A percentile compares a stretch with the other conserved stretches of the same genome.
These are phyloP conservation scores for Kodamaea alishanica DNA, from an alignment of 1,139 yeast species.

Conservation along the genomic window DNA sequence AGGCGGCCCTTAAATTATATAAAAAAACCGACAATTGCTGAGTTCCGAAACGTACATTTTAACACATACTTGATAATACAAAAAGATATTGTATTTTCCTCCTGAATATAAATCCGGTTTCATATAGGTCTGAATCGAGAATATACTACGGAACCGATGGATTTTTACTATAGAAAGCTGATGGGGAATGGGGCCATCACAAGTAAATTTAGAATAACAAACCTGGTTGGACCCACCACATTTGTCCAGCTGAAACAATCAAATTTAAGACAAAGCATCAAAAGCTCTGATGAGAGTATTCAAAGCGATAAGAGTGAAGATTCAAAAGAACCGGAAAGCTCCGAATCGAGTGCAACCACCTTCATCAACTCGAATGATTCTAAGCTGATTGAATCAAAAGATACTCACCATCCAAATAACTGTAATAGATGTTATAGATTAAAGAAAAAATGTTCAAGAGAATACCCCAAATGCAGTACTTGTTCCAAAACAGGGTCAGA, in stretches of 20 bases:
- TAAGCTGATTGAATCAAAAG: slow-evolving; percentile 18
- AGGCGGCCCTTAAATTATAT: no score
- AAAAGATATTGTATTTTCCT: background rate
- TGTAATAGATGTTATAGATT: slow-evolving; percentile 43
- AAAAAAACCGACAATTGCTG: no score
- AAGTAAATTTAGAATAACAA: slow-evolving; percentile 31
- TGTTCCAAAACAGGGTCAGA: slow-evolving; percentile 34
- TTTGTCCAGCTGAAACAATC: slow-evolving; percentile 23
- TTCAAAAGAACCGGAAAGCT: no score
- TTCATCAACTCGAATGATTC: background rate
- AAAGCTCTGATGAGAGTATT: background rate
- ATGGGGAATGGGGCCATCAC: slow-evolving; percentile 40
- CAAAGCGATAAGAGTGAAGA: background rate
- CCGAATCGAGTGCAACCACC: background rate
- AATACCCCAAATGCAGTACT: slow-evolving; percentile 36
- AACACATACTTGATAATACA: no score
- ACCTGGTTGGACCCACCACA: slow-evolving; percentile 9
- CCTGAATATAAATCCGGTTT: background rate
- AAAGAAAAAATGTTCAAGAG: slow-evolving; percentile 42
- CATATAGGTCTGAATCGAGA: background rate
- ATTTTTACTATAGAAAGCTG: slow-evolving; percentile 34
- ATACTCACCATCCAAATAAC: slow-evolving; percentile 33
- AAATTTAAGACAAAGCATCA: slow-evolving; percentile 14
- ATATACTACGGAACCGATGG: slow-evolving; percentile 20
- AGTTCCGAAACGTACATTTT: no score